A percentile compares a stretch with the other conserved stretches of the same genome.
phyloP scores from a whole-genome alignment of 495 filamentous ascomycete genomes.

The Acidomyces sp. region DNA sequence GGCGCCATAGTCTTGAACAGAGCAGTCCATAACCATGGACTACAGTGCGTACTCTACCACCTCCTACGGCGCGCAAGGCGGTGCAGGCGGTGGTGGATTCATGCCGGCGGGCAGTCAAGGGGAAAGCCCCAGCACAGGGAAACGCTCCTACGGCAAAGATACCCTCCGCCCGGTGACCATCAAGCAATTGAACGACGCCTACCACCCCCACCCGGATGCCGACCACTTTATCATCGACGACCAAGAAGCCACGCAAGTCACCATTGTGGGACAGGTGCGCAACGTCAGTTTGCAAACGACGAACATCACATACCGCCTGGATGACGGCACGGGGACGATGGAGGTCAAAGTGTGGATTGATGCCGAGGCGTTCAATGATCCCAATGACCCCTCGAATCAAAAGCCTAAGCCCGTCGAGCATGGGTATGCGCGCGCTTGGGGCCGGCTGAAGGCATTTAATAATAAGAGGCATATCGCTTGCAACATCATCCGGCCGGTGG shows the following conservation, averaged over 20 bases:
- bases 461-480: slow-evolving; percentile 68
- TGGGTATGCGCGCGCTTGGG: slow-evolving; percentile 70
- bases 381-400: slow-evolving; percentile 19
- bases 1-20: too few species aligned
- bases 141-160: slow-evolving; percentile 39
- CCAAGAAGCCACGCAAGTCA: slow-evolving; percentile 50
- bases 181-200: slow-evolving; percentile 77
- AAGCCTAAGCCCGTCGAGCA: slow-evolving; percentile 47
- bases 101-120: slow-evolving; percentile 42
- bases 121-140: slow-evolving; percentile 24
- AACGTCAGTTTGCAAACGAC: slow-evolving; percentile 75
- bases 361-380: slow-evolving; percentile 24
- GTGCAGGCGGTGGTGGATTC: slow-evolving; percentile 54
- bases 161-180: slow-evolving; percentile 86
- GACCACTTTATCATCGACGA: slow-evolving; percentile 64
- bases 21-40: slow-evolving; percentile 5
- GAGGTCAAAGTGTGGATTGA: slow-evolving; percentile 93
- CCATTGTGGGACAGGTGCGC: slow-evolving; percentile 80
- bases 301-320: slow-evolving; percentile 80
- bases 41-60: slow-evolving; percentile 37
- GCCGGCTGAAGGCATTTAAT: slow-evolving; percentile 61
- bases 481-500: slow-evolving; percentile 64
- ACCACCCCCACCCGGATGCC: slow-evolving; percentile 57
- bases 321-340: slow-evolving; percentile 85
- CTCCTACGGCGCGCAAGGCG: slow-evolving; percentile 47